These are phyloP conservation scores for Myxozyma sirexii DNA, from an alignment of 805 yeast genomes.

Conservation along the genomic window DNA sequence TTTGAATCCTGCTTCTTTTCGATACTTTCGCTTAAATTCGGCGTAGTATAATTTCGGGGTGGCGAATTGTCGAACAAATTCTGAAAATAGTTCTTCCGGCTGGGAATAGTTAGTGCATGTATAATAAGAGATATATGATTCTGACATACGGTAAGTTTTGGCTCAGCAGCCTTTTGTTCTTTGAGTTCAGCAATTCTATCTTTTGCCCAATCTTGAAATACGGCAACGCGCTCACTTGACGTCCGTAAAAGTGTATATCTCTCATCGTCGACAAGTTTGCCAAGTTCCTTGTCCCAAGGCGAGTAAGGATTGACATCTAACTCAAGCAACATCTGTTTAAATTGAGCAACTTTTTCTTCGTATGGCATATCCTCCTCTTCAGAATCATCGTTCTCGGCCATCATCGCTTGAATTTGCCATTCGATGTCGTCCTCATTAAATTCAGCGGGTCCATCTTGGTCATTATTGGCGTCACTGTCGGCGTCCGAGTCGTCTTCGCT, in stretches of 20 bases:
- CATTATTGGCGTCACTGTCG: slow-evolving; percentile 21
- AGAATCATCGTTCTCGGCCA: slow-evolving; percentile 22
- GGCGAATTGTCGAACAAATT: slow-evolving; percentile 39
- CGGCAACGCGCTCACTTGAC: slow-evolving; percentile 44
- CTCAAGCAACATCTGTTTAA: slow-evolving; percentile 45
- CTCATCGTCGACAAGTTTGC: slow-evolving; percentile 49
- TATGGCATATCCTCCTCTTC: slow-evolving; percentile 33
- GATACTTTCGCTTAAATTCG: slow-evolving; percentile 47
- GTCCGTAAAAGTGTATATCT: slow-evolving; percentile 45
- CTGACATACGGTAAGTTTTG: slow-evolving; percentile 8
- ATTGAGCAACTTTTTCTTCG: slow-evolving; percentile 37
- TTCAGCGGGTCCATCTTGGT: slow-evolving; percentile 34
- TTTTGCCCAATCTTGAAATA: slow-evolving; percentile 53
- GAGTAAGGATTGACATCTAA: slow-evolving; percentile 49
- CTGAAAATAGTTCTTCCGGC: slow-evolving; percentile 38
- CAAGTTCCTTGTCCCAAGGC: slow-evolving; percentile 53
- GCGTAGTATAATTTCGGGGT: slow-evolving; percentile 43
- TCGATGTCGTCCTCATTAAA: slow-evolving; percentile 36
- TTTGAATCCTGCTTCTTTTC: slow-evolving; percentile 39
- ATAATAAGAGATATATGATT: not conserved
- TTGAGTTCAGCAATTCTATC: slow-evolving; percentile 25
- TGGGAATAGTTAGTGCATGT: not conserved
- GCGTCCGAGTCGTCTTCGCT: slow-evolving; percentile 24
- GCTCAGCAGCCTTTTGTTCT: slow-evolving; percentile 14
- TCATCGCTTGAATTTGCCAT: slow-evolving; percentile 33